Conservation (phyloP, 805 yeast species). For the Hanseniaspora occidentalis region DNA sequence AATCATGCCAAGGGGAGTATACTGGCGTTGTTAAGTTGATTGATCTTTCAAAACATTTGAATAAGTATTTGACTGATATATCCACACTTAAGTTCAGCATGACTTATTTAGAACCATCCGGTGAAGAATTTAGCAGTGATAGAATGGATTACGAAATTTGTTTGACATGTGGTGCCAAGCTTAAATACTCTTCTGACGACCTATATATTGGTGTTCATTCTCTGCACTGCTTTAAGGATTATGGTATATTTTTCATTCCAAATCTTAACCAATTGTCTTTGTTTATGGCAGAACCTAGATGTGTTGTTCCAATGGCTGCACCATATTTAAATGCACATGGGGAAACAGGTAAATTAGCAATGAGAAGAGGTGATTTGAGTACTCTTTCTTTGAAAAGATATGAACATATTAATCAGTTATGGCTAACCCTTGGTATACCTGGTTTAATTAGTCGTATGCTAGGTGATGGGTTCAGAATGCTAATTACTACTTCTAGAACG, state of each 20-base stretch:
- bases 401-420: slow-evolving; percentile 40
- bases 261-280: slow-evolving; percentile 23
- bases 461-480: slow-evolving; percentile 24
- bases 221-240: slow-evolving; percentile 20
- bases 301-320: slow-evolving; percentile 32
- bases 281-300: slow-evolving; percentile 22
- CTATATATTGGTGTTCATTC: slow-evolving; percentile 22
- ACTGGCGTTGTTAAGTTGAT: slow-evolving; percentile 44
- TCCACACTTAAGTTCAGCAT: slow-evolving; percentile 13
- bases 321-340: slow-evolving; percentile 71
- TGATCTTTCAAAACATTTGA: slow-evolving; percentile 36
- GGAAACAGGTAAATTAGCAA: slow-evolving; percentile 47
- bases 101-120: slow-evolving; percentile 11
- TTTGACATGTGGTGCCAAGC: slow-evolving; percentile 32
- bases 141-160: slow-evolving; percentile 35
- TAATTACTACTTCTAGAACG: slow-evolving; percentile 17
- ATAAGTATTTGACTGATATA: slow-evolving; percentile 26
- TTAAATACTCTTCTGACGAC: slow-evolving; percentile 13
- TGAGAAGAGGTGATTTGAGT: slow-evolving; percentile 44
- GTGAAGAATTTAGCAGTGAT: slow-evolving; percentile 16
- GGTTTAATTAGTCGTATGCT: slow-evolving; percentile 32
- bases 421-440: slow-evolving; percentile 49
- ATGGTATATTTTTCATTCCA: slow-evolving; percentile 27
- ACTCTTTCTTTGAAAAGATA: slow-evolving; percentile 41
- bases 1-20: slow-evolving; percentile 24